Conservation (phyloP, 2,329 filamentous ascomycete genomes). For the Fusarium staphyleae region DNA sequence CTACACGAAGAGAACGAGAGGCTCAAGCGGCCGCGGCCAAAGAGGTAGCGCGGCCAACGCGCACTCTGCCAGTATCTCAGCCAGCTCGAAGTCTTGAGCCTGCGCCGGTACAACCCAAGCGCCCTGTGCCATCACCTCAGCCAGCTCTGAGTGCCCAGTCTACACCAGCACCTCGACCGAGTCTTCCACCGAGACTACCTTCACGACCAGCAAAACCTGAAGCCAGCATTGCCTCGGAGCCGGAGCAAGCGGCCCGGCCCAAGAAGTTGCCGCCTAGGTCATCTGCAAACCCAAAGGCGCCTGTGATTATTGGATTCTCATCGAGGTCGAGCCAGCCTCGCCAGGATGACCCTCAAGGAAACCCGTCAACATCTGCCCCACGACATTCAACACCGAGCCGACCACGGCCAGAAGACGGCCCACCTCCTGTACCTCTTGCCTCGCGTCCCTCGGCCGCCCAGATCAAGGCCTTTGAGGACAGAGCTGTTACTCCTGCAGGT, state of each 20-base stretch:
- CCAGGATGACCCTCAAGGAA: slow-evolving; percentile 15
- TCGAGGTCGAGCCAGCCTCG: slow-evolving; percentile 7
- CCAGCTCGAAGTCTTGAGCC: slow-evolving; percentile 41
- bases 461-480: slow-evolving; percentile 54
- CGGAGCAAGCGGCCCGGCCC: slow-evolving; percentile 14
- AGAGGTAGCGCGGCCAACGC: slow-evolving; percentile 35
- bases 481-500: slow-evolving; percentile 38
- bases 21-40: slow-evolving; percentile 44
- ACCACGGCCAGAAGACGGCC: slow-evolving; percentile 45
- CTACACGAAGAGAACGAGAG: slow-evolving; percentile 61
- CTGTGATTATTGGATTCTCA: slow-evolving; percentile 26
- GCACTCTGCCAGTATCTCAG: slow-evolving; percentile 26
- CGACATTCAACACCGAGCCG: too few relatives aligned
- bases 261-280: slow-evolving; percentile 29
- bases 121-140: slow-evolving; percentile 25
- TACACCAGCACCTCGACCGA: slow-evolving; percentile 46
- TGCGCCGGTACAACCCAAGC: slow-evolving; percentile 25
- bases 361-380: slow-evolving; percentile 27
- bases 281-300: slow-evolving; percentile 23
- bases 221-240: slow-evolving; percentile 17
- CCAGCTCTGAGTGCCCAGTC: slow-evolving; percentile 40
- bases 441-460: slow-evolving; percentile 61
- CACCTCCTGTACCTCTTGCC: slow-evolving; percentile 60
- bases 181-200: slow-evolving; percentile 59
- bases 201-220: slow-evolving; percentile 52